Conservation (phyloP, 2,329 filamentous ascomycete species). For the Aspergillus sp. region DNA sequence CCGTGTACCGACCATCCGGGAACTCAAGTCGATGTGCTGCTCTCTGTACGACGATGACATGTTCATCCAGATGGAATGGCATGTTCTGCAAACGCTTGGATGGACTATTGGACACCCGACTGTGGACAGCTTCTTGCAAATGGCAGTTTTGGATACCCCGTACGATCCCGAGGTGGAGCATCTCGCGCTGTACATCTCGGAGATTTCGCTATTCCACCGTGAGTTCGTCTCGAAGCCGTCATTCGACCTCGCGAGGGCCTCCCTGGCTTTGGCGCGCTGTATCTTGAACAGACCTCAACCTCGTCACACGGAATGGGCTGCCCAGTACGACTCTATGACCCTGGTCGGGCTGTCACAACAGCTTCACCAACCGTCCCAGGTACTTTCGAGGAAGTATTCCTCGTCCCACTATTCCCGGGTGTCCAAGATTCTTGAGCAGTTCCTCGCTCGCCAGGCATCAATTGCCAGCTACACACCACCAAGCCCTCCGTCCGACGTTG, state of each 20-base stretch:
- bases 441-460: conserved; percentile 66
- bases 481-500: conserved; percentile 45
- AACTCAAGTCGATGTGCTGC: conserved; percentile 99
- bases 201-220: conserved; percentile 94
- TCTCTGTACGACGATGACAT: conserved; percentile 98
- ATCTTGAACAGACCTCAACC: conserved; percentile 81
- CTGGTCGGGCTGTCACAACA: conserved; percentile 68
- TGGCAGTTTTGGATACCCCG: conserved; percentile 75
- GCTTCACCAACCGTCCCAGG: conserved; percentile 68
- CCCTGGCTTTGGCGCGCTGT: conserved; percentile 82
- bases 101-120: conserved; percentile 97
- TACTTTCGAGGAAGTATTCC: conserved; percentile 70
- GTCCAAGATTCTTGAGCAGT: conserved; percentile 67
- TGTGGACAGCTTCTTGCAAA: conserved; percentile 88
- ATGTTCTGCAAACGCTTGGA: conserved; percentile 94
- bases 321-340: conserved; percentile 55
- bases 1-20: conserved; percentile 93
- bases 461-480: conserved; percentile 53
- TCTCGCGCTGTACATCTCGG: conserved; percentile 91
- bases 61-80: conserved; percentile 99
- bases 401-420: conserved; percentile 68
- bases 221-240: conserved; percentile 94
- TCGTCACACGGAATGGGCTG: conserved; percentile 75
- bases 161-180: conserved; percentile 89
- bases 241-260: conserved; percentile 86